phyloP scores from a whole-genome alignment of 352 stramenopile species.

The Pythium sp. region DNA sequence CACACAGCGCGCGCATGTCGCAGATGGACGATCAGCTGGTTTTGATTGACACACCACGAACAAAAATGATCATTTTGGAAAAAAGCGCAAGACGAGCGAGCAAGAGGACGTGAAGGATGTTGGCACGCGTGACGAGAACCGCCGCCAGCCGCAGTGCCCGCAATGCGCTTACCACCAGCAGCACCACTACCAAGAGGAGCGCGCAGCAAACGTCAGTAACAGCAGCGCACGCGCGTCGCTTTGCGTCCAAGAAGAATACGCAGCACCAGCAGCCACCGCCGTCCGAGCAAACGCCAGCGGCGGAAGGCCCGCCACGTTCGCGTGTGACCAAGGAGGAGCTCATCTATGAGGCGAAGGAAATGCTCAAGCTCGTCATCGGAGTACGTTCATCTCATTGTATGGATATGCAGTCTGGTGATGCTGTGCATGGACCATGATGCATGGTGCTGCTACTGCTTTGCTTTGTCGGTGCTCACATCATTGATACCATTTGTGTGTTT shows the following conservation, averaged over 20 bases:
- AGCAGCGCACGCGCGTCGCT: background rate
- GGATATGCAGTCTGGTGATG: background rate
- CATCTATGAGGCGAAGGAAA: constrained; percentile 50
- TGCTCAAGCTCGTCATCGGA: constrained; percentile 61
- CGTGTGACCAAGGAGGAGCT: constrained; percentile 44
- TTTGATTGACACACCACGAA: background rate
- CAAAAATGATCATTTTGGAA: background rate
- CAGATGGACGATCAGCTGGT: background rate
- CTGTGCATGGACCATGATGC: background rate
- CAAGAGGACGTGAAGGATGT: constrained; percentile 4
- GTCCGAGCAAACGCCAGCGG: background rate
- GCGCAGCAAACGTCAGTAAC: background rate
- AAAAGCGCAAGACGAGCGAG: background rate
- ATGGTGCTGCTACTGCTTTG: background rate
- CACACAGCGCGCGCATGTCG: background rate
- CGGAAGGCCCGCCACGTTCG: background rate
- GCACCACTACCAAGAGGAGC: background rate
- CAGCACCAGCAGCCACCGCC: constrained; percentile 1
- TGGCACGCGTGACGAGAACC: constrained; percentile 6
- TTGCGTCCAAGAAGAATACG: constrained; percentile 21
- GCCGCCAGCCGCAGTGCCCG: constrained; percentile 1
- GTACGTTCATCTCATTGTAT: constrained; percentile 17
- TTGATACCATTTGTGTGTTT: background rate
- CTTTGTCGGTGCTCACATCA: background rate
- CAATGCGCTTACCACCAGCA: background rate